Conservation (phyloP, 768 basidiomycete species). For the Sporobolomyces phaffii region DNA sequence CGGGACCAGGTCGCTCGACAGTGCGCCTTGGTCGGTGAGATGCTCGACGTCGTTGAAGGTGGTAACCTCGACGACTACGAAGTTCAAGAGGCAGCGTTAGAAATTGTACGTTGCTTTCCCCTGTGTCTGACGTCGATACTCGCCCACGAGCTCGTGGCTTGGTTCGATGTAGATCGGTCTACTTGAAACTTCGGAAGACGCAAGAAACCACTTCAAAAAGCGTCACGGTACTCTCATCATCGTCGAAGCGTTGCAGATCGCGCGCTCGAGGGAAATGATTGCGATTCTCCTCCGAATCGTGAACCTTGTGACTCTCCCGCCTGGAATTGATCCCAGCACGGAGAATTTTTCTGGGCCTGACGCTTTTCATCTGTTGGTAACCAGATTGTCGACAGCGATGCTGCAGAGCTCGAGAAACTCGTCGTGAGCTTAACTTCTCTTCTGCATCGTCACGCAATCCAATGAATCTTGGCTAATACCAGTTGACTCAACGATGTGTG, state of each 20-base stretch:
- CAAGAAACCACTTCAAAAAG: slow-evolving; percentile 79
- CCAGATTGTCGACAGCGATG: slow-evolving; percentile 58
- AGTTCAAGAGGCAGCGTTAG: slow-evolving; percentile 75
- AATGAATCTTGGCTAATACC: too few species aligned
- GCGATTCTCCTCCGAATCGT: slow-evolving; percentile 80
- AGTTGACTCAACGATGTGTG: not conserved
- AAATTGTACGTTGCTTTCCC: slow-evolving; percentile 55
- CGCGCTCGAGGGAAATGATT: slow-evolving; percentile 75
- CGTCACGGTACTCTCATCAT: slow-evolving; percentile 93
- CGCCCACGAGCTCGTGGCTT: not conserved
- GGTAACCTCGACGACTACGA: slow-evolving; percentile 65
- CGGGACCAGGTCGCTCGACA: slow-evolving; percentile 89
- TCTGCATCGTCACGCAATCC: not conserved
- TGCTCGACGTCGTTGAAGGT: slow-evolving; percentile 72
- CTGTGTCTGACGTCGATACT: too few species aligned
- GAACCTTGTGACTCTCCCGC: slow-evolving; percentile 60
- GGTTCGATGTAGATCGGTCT: slow-evolving; percentile 57
- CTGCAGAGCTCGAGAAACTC: slow-evolving; percentile 85
- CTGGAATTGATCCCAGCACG: too few species aligned
- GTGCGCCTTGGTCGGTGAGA: slow-evolving; percentile 68
- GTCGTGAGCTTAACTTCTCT: too few species aligned
- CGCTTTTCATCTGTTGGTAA: not conserved
- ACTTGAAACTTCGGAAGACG: slow-evolving; percentile 71
- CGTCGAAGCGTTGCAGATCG: slow-evolving; percentile 82
- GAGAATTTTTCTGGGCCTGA: too few species aligned